A percentile compares a stretch with the other conserved stretches of the same genome.
Conservation (phyloP, 176 grass and related monocot genomes). For the Musa itinerans region DNA sequence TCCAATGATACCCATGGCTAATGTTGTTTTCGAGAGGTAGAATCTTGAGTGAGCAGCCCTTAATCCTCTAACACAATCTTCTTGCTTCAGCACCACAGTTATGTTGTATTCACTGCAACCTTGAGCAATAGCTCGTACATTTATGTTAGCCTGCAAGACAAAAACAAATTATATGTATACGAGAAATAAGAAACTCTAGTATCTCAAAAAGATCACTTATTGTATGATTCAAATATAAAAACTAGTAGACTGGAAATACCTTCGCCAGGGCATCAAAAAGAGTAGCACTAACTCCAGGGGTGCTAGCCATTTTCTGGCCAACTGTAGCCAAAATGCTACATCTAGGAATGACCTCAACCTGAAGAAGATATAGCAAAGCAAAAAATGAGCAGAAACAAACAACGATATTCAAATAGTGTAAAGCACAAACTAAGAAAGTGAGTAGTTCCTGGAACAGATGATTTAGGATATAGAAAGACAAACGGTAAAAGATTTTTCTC, state of each 20-base stretch:
- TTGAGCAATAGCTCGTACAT: slow-evolving; percentile 96
- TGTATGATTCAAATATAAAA: not conserved
- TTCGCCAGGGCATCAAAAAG: slow-evolving; percentile 99
- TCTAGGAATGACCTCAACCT: slow-evolving; percentile 84
- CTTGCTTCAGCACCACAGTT: slow-evolving; percentile 94
- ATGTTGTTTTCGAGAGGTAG: slow-evolving; percentile 83
- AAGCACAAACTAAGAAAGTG: not conserved
- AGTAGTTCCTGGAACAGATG: not conserved
- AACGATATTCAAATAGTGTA: not conserved
- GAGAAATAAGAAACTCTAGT: not conserved
- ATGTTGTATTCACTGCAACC: slow-evolving; percentile 99
- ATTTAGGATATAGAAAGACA: not conserved
- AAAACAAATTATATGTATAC: not conserved
- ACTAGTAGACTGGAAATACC: slow-evolving; percentile 22
- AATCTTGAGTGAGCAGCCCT: slow-evolving; percentile 87
- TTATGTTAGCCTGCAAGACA: slow-evolving; percentile 74
- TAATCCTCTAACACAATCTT: slow-evolving; percentile 83
- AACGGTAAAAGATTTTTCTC: not conserved
- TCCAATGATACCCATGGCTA: slow-evolving; percentile 85
- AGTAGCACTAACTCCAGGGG: slow-evolving; percentile 91
- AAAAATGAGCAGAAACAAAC: not conserved
- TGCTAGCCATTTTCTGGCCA: slow-evolving; percentile 93
- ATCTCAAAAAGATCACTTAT: not conserved
- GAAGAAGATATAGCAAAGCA: slow-evolving; percentile 21
- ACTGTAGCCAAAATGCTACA: slow-evolving; percentile 98